Evolutionary conservation across 1,284 basidiomycete genomes (phyloP).

Genomic region (Volvariella surrecta): DNA sequence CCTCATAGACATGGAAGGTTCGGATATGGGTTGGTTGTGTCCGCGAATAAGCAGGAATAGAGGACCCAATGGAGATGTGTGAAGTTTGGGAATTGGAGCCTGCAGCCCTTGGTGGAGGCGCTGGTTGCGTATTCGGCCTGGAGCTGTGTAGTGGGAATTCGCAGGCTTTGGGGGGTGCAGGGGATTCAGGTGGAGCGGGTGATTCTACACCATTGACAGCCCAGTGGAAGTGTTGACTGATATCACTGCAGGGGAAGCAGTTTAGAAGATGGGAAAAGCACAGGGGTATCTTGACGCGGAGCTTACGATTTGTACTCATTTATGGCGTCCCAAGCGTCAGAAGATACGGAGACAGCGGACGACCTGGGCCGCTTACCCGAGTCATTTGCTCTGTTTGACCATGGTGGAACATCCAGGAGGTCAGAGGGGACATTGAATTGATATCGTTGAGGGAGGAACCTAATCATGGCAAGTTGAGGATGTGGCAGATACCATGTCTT

Average conservation of each 20-base stretch:
- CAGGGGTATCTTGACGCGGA: too few relatives aligned
- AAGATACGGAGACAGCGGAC: conserved; percentile 15
- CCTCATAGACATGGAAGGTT: conserved; percentile 48
- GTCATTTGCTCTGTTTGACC: too few relatives aligned
- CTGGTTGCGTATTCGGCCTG: neutral
- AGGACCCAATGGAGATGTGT: conserved; percentile 1
- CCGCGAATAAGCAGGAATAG: conserved; percentile 11
- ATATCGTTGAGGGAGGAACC: conserved; percentile 53
- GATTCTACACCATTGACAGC: conserved; percentile 8
- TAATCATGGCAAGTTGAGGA: conserved; percentile 16
- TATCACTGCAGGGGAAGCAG: conserved; percentile 13
- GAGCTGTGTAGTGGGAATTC: neutral
- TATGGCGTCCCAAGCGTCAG: conserved; percentile 25
- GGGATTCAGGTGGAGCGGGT: neutral
- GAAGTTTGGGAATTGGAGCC: neutral
- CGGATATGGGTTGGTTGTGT: conserved; percentile 44
- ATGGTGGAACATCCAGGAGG: conserved; percentile 10
- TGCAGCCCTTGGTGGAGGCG: neutral
- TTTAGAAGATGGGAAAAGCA: neutral
- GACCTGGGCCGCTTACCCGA: too few relatives aligned
- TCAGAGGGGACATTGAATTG: conserved; percentile 29
- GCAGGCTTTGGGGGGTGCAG: too few relatives aligned
- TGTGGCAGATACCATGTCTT: conserved; percentile 5
- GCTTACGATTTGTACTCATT: conserved; percentile 28
- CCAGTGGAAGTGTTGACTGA: conserved; percentile 19